These are phyloP conservation scores for Suillus bovinus DNA, from an alignment of 768 basidiomycete species.

Conservation along the genomic window DNA sequence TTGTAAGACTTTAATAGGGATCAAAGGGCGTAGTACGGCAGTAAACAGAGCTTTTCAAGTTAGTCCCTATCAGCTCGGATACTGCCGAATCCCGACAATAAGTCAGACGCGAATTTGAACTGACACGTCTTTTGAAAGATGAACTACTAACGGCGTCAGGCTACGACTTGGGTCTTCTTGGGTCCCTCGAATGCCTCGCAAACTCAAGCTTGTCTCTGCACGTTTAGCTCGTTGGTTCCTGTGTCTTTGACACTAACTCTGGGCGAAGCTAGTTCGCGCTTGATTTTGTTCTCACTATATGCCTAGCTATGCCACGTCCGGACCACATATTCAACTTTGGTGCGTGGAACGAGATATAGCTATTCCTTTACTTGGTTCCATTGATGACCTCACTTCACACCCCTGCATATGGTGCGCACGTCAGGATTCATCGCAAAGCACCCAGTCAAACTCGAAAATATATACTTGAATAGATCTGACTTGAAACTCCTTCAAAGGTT, in stretches of 20 bases:
- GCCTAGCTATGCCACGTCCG: constrained; percentile 10
- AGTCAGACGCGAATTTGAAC: neutral
- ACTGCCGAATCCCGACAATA: neutral
- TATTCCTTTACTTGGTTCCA: too few species aligned
- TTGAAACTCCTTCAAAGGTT: neutral
- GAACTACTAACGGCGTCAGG: too few species aligned
- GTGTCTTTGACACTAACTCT: too few species aligned
- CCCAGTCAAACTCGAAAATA: neutral
- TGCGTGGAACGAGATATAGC: neutral
- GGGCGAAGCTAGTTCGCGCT: too few species aligned
- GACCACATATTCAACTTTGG: constrained; percentile 17
- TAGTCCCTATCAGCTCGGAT: neutral
- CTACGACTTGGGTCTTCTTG: too few species aligned
- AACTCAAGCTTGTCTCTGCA: too few species aligned
- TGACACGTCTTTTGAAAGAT: too few species aligned
- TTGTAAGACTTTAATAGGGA: neutral
- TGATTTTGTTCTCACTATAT: constrained; percentile 4
- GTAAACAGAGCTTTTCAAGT: neutral
- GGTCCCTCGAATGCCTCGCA: too few species aligned
- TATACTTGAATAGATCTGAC: neutral
- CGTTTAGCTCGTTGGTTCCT: too few species aligned
- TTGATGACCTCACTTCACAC: too few species aligned
- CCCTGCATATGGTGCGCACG: neutral
- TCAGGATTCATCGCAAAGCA: neutral
- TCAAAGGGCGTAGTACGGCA: too few species aligned